These are phyloP conservation scores for Cryptococcus hybrid DNA, from an alignment of 1,284 basidiomycete genomes.

Conservation along the genomic window DNA sequence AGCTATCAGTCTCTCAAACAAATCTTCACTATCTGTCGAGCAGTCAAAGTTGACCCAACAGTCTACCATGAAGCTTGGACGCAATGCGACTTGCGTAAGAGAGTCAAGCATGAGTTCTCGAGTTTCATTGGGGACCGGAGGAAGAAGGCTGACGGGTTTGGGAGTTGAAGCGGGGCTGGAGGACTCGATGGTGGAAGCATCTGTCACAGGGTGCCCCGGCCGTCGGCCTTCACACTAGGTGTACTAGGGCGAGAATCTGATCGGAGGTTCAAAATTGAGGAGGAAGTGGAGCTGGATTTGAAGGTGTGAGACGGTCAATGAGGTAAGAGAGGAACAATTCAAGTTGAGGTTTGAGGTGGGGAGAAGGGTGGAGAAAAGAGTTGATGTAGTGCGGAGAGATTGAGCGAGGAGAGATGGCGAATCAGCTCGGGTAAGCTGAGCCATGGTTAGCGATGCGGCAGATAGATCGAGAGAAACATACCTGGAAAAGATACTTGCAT, in stretches of 20 bases:
- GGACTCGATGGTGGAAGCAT: slow-evolving; percentile 9
- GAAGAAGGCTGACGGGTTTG: slow-evolving; percentile 46
- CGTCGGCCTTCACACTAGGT: slow-evolving; percentile 38
- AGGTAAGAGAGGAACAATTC: slow-evolving; percentile 93
- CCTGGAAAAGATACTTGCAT: slow-evolving; percentile 88
- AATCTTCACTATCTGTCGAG: slow-evolving; percentile 91
- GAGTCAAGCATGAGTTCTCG: slow-evolving; percentile 90
- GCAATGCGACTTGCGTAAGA: slow-evolving; percentile 72
- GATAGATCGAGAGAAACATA: slow-evolving; percentile 6
- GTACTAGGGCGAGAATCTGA: slow-evolving; percentile 57
- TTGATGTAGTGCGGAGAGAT: slow-evolving; percentile 80
- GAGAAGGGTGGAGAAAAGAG: slow-evolving; percentile 85
- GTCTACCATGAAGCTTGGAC: slow-evolving; percentile 81
- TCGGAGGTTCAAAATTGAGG: slow-evolving; percentile 27
- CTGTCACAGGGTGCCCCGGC: slow-evolving; percentile 8
- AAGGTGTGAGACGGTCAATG: slow-evolving; percentile 79
- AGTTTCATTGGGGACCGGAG: slow-evolving; percentile 76
- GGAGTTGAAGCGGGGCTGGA: slow-evolving; percentile 28
- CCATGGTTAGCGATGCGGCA: neutral
- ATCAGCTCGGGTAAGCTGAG: slow-evolving; percentile 82
- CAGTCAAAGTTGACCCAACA: slow-evolving; percentile 97
- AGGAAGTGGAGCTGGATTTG: slow-evolving; percentile 45
- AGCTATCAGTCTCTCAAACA: slow-evolving; percentile 87
- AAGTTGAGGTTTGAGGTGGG: slow-evolving; percentile 90
- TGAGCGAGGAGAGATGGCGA: slow-evolving; percentile 74